Evolutionary conservation across 2,329 filamentous ascomycete species (phyloP).

Genomic region (Cytospora mali): DNA sequence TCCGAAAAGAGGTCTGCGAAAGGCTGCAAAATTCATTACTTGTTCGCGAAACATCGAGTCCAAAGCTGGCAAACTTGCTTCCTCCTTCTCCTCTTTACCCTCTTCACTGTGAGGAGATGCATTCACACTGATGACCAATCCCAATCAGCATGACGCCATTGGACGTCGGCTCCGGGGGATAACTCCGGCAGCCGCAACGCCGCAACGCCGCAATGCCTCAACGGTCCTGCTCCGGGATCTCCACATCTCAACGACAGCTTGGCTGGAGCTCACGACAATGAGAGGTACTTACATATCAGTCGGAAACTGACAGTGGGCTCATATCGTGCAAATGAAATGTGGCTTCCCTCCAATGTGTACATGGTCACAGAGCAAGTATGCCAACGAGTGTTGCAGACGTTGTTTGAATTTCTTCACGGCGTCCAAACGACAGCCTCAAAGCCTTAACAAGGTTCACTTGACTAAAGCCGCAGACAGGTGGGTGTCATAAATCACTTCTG

Average conservation of each 20-base stretch:
- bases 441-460: too few relatives aligned
- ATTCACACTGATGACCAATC: slow-evolving; percentile 24
- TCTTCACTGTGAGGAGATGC: slow-evolving; percentile 5
- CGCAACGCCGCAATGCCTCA: not conserved
- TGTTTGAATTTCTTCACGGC: not conserved
- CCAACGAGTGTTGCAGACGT: not conserved
- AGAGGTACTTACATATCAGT: too few relatives aligned
- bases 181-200: not conserved
- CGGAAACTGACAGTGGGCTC: too few relatives aligned
- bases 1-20: slow-evolving; percentile 40
- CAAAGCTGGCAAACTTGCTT: not conserved
- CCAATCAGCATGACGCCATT: slow-evolving; percentile 29
- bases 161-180: slow-evolving; percentile 4
- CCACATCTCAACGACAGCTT: not conserved
- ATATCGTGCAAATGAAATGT: too few relatives aligned
- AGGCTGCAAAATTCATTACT: slow-evolving; percentile 48
- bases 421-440: too few relatives aligned
- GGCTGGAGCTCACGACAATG: too few relatives aligned
- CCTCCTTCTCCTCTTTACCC: slow-evolving; percentile 14
- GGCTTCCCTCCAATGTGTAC: too few relatives aligned
- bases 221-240: not conserved
- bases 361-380: not conserved
- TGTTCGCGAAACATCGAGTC: not conserved
- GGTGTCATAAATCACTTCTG: too few relatives aligned
- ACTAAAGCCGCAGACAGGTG: too few relatives aligned